Evolutionary conservation across 805 yeast genomes (phyloP).

Genomic region (Candida berthetii): DNA sequence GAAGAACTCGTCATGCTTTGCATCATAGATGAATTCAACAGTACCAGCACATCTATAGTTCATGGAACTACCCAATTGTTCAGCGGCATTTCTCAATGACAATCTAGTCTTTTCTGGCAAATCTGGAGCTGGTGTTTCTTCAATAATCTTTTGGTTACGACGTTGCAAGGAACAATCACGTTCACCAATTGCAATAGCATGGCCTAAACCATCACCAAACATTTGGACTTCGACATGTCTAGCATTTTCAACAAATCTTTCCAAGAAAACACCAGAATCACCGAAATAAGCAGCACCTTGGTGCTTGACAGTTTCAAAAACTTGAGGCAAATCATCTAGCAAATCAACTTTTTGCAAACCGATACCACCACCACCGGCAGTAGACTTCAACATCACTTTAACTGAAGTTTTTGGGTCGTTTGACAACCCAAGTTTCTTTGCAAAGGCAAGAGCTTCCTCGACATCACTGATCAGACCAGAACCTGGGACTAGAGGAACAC

Average conservation of each 20-base stretch:
- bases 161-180: constrained; percentile 97
- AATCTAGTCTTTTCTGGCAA: constrained; percentile 74
- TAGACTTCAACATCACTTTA: constrained; percentile 94
- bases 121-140: constrained; percentile 97
- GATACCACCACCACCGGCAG: constrained; percentile 99
- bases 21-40: constrained; percentile 91
- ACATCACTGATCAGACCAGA: constrained; percentile 72
- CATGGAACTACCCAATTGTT: constrained; percentile 73
- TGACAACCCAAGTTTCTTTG: constrained; percentile 50
- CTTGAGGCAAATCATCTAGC: constrained; percentile 72
- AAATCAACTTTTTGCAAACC: constrained; percentile 92
- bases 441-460: constrained; percentile 70
- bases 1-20: constrained; percentile 80
- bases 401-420: constrained; percentile 38
- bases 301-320: constrained; percentile 86
- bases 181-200: constrained; percentile 92
- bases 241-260: constrained; percentile 90
- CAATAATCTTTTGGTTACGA: constrained; percentile 93
- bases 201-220: constrained; percentile 93
- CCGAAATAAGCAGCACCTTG: constrained; percentile 93
- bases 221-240: constrained; percentile 96
- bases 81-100: constrained; percentile 78
- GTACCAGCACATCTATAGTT: constrained; percentile 97
- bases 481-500: constrained; percentile 97
- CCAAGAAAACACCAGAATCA: constrained; percentile 92